Evolutionary conservation across 179 eudicot species (phyloP), one percentile per base, ranked within the genome.

Genomic region (Silene vulgaris): DNA sequence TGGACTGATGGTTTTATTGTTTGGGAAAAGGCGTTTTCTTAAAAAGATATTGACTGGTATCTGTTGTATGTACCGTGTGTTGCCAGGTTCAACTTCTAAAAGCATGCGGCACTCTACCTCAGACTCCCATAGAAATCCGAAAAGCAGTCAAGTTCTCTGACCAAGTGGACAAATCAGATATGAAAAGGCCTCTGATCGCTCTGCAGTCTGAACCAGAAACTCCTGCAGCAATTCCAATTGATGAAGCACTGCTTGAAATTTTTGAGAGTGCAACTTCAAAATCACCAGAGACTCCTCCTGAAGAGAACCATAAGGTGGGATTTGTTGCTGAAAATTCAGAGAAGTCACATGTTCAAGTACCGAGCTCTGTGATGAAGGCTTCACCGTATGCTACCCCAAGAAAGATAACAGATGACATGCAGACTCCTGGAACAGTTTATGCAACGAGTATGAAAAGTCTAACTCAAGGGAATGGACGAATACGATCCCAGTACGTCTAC

Each of bases 381-480:
- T 88, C 90, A 26, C 90, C 97, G 77, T 88, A 88, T 85, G 94
- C 97, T 30, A 96, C 99, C 64, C 99, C 97, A 30, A 80, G 82
- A 48, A 85, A 80, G 37, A 74, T 96, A 29, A 85, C 82, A 29
- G 92, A 87, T 82, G 96, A 91, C 79, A 93, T 93, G 98, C 97
- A 96, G 78, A 96, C 97, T 20, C 99, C 99, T 37, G 97, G 97
- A 57, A 93, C 97, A 72, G 91, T 88, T 65, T 96, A 82, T 81
- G 93, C 99, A 4, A 78, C 89, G 2, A 82, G 85, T 77, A 59
- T 81, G 74, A 76, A 81, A 20, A 78, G 52, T 32, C 61, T 78
- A 21, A 86, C 73, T 56, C 79, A 80, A 73, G 88, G 88, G 30
- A 80, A 84, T 75, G 88, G 83, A 30, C 85, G 92, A 61, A 88